Evolutionary conservation across 1,284 basidiomycete genomes (phyloP).

Genomic region (Tilletia caries): DNA sequence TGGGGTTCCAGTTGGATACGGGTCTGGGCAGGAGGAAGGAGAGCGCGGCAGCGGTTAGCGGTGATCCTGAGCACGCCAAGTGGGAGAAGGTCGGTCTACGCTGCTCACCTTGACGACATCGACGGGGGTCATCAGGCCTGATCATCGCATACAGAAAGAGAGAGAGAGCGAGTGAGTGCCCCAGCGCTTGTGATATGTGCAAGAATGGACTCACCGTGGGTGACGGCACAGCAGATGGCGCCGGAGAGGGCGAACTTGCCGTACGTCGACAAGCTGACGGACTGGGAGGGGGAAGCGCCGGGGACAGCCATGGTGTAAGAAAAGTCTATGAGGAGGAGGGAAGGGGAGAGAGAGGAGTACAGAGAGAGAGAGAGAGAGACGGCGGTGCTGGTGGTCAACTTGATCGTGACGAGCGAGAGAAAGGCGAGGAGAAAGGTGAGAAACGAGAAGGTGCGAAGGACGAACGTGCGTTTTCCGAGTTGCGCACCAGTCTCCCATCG

Average conservation of each 20-base stretch:
- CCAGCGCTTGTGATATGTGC: too few species aligned
- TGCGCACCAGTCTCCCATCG: too few species aligned
- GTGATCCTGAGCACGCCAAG: background rate
- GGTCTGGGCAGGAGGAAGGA: conserved; percentile 64
- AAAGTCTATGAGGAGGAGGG: background rate
- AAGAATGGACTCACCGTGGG: too few species aligned
- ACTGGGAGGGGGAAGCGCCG: background rate
- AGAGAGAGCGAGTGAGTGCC: too few species aligned
- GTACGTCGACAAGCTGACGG: conserved; percentile 52
- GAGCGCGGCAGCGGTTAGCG: background rate
- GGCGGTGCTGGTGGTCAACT: too few species aligned
- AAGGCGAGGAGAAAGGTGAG: too few species aligned
- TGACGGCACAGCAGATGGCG: conserved; percentile 85
- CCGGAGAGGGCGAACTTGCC: conserved; percentile 69
- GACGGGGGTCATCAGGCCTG: conserved; percentile 56
- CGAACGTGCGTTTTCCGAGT: too few species aligned
- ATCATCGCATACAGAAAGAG: too few species aligned
- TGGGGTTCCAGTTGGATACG: conserved; percentile 83
- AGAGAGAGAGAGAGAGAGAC: background rate
- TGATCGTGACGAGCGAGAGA: too few species aligned
- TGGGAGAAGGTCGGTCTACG: background rate
- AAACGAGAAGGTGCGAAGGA: too few species aligned
- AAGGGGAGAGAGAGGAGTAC: background rate
- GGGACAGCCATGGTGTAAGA: conserved; percentile 3
- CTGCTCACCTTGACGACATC: conserved; percentile 36